Evolutionary conservation across 768 basidiomycete species (phyloP), one percentile per base, ranked within the genome.

Genomic region (Cytidiella melzeri): DNA sequence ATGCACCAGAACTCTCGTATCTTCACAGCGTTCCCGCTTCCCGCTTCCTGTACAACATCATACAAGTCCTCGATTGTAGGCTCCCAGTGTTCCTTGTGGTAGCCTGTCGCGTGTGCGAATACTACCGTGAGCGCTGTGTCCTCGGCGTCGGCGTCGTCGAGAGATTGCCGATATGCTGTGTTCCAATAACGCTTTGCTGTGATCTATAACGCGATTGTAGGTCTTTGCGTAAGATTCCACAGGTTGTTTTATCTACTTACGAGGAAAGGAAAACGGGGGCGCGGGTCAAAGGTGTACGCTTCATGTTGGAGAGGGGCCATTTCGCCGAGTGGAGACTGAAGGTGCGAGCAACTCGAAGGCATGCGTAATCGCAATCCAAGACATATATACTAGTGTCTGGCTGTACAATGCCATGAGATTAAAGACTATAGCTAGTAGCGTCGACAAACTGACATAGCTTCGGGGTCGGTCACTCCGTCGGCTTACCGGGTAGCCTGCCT

Each of bases 51-150:
- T 21, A 71, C 47, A 1, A 71, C 41, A 1, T 34, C 50, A 42
- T 67, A 72, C 15, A 81, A 58, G 5, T 76, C 73, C 6, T 75
- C 73, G 2, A 82, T 63, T 0, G 71, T 69, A 0, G 80, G 77
- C 53, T 81, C 79, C 75, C 77, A 81, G n/a, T 69, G 68, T 55
- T 81, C 80, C 53, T 81, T 81, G 57, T 75, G 75, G 57, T 75
- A 77, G 0, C 79, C 72, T 1, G 75, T 77, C 5, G 72, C 78
- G 54, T 81, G 80, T 1, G 75, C 59, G 44, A 79, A 70, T 26
- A 81, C 59, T 25, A 80, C 62, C 0, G 80, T 80, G 10, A 72
- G 42, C 0, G 72, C 77, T n/a, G n/a, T n/a, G n/a, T n/a, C n/a
- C n/a, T n/a, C n/a, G n/a, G n/a, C n/a, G n/a, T n/a, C n/a, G 15